phyloP scores from a whole-genome alignment of 2,329 filamentous ascomycete genomes.

The Pseudogymnoascus sp. region DNA sequence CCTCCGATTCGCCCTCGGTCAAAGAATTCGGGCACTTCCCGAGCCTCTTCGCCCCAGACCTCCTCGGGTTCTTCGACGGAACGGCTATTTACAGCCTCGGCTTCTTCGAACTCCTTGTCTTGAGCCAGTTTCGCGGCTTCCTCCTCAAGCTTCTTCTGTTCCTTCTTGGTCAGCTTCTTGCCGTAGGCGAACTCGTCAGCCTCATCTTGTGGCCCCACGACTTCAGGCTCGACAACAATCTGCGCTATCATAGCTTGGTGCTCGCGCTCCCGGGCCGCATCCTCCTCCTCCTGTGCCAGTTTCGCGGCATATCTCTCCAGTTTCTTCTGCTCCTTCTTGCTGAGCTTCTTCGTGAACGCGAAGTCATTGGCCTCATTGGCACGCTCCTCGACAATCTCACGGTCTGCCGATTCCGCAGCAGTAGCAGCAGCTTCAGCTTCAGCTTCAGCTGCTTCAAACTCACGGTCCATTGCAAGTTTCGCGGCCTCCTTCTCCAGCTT shows the following conservation, averaged over 20 bases:
- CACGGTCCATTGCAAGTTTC: constrained; percentile 22
- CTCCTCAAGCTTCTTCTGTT: constrained; percentile 16
- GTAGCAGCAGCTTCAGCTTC: background rate
- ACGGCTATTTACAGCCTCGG: background rate
- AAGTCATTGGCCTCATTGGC: constrained; percentile 13
- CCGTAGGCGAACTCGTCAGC: constrained; percentile 15
- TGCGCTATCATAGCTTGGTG: constrained; percentile 14
- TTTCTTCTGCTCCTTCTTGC: constrained; percentile 12
- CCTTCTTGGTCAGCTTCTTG: constrained; percentile 17
- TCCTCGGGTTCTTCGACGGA: background rate
- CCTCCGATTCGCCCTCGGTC: background rate
- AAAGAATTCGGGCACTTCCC: constrained; percentile 14
- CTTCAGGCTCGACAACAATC: constrained; percentile 20
- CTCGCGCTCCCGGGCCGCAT: constrained; percentile 11
- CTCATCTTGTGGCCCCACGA: background rate
- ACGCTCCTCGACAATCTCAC: background rate
- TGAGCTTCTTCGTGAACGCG: constrained; percentile 16
- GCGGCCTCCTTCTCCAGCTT: constrained; percentile 34
- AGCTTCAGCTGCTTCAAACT: constrained; percentile 2
- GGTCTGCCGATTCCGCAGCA: background rate
- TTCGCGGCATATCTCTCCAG: constrained; percentile 17
- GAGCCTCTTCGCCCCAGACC: background rate
- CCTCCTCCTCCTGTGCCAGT: background rate
- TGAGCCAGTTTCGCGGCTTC: background rate
- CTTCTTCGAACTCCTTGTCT: background rate